A percentile compares a stretch with the other conserved stretches of the same genome.
Evolutionary conservation across 495 filamentous ascomycete genomes (phyloP).

Genomic region (Penicillium cataractarum): DNA sequence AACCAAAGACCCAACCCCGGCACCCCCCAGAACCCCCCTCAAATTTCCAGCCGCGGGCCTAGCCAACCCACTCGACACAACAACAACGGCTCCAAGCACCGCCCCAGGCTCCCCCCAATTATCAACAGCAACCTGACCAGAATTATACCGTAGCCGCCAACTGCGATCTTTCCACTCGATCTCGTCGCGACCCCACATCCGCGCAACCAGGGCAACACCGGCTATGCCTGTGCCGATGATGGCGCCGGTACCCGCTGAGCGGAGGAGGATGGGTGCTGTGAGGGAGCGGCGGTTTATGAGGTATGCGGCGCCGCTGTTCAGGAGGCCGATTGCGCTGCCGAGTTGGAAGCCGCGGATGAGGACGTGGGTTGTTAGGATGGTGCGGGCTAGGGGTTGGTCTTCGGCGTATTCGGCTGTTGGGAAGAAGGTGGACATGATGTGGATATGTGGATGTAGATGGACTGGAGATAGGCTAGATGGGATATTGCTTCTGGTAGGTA

Average conservation of each 20-base stretch:
- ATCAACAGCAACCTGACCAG: slow-evolving; percentile 56
- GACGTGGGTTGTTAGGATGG: slow-evolving; percentile 61
- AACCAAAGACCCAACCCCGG: slow-evolving; percentile 36
- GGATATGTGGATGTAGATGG: not conserved
- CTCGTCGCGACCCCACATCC: slow-evolving; percentile 58
- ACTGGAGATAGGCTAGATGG: not conserved
- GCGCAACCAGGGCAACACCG: slow-evolving; percentile 35
- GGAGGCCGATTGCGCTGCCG: slow-evolving; percentile 48
- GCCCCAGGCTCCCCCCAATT: slow-evolving; percentile 49
- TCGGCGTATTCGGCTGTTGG: slow-evolving; percentile 60
- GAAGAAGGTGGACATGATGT: slow-evolving; percentile 53
- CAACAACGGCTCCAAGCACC: slow-evolving; percentile 34
- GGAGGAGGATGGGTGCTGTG: slow-evolving; percentile 33
- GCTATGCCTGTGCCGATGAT: slow-evolving; percentile 32
- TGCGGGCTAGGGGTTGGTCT: slow-evolving; percentile 56
- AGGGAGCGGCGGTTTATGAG: slow-evolving; percentile 18
- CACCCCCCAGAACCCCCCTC: slow-evolving; percentile 39
- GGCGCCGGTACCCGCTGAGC: slow-evolving; percentile 36
- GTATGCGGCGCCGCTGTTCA: slow-evolving; percentile 21
- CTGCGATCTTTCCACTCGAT: slow-evolving; percentile 66
- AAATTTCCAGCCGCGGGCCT: slow-evolving; percentile 19
- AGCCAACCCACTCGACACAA: slow-evolving; percentile 17
- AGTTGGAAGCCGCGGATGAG: slow-evolving; percentile 55
- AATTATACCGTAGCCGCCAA: slow-evolving; percentile 60
- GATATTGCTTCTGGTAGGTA: not conserved